phyloP scores from a whole-genome alignment of 2,329 filamentous ascomycete genomes.

The Epichloe uncinata region DNA sequence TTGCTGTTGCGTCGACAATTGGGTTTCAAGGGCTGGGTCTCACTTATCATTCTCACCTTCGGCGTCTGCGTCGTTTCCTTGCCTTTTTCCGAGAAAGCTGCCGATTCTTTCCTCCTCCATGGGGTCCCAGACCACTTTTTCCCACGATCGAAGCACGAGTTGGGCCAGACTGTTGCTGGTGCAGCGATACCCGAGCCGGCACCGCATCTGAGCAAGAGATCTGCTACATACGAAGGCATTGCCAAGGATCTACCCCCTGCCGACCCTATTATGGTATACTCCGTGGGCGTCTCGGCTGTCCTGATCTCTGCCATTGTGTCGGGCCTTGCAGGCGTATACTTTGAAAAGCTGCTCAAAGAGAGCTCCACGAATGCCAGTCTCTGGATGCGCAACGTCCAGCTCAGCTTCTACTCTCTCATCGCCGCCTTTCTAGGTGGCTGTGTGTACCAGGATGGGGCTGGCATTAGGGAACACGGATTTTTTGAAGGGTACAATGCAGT shows the following conservation, averaged over 20 bases:
- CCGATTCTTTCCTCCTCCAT: constrained; percentile 46
- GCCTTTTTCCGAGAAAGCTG: constrained; percentile 43
- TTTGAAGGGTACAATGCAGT: constrained; percentile 91
- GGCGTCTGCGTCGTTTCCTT: constrained; percentile 81
- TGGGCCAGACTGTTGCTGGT: constrained; percentile 39
- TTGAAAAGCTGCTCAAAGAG: constrained; percentile 86
- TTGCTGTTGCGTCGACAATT: constrained; percentile 59
- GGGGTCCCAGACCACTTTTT: constrained; percentile 57
- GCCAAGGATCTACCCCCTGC: constrained; percentile 40
- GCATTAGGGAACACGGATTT: constrained; percentile 74
- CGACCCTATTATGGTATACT: constrained; percentile 54
- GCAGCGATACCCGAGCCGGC: constrained; percentile 8
- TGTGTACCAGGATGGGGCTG: constrained; percentile 71
- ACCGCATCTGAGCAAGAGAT: constrained; percentile 42
- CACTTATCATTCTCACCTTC: constrained; percentile 63
- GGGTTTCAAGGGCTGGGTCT: constrained; percentile 62
- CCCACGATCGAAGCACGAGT: constrained; percentile 65
- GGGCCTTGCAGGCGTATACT: constrained; percentile 73
- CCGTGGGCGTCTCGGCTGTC: constrained; percentile 66
- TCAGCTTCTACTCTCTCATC: constrained; percentile 89
- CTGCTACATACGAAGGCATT: constrained; percentile 85
- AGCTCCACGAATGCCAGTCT: constrained; percentile 62
- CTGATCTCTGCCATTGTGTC: constrained; percentile 67
- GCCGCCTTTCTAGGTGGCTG: constrained; percentile 79
- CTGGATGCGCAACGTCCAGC: constrained; percentile 90